Evolutionary conservation across 768 basidiomycete genomes (phyloP), one percentile per base, ranked within the genome.

Genomic region (Auriscalpium microsporum): DNA sequence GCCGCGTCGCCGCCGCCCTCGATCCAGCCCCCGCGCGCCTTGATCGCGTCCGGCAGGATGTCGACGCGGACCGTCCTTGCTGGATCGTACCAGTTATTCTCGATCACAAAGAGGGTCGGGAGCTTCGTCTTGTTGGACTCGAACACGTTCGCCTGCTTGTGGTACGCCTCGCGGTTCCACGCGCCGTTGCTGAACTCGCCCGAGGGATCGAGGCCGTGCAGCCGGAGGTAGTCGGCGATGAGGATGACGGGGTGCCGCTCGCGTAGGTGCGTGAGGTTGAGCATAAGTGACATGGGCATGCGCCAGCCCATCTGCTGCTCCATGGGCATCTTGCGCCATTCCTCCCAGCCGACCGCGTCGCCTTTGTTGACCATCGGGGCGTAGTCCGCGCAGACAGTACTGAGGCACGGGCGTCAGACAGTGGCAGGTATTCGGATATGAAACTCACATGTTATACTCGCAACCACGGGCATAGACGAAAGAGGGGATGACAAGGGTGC

Each of bases 401-500:
- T 72, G 45, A 14, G 38, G 9, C 35, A 50, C 10, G 17, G 35
- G 53, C 16, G 35, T 2, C 16, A 16, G 44, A 37, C 14, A 51
- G n/a, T 13, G 1, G 36, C 34, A 46, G 14, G 6, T 13, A 46
- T 23, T 44, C 14, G 0, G 2, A 2, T 9, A 6, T 1, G 34
- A 36, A 10, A 61, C 72, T 36, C 56, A 71, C 71, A 68, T 67
- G 47, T 68, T 65, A 53, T 69, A 76, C 58, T 75, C 73, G 62
- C 76, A 78, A 2, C 70, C 67, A 49, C 76, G 72, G 11, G 75
- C 75, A 40, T 78, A 78, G 51, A 78, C 69, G 57, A 69, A 73
- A 1, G 76, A 71, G 7, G 76, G 76, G 44, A 78, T 52, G 42
- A 78, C 64, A 51, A 73, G 68, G 2, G 73, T 74, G 46, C 76